Base-by-base conservation (phyloP, 176 grass and related monocot species). In the Triticum urartu region DNA sequence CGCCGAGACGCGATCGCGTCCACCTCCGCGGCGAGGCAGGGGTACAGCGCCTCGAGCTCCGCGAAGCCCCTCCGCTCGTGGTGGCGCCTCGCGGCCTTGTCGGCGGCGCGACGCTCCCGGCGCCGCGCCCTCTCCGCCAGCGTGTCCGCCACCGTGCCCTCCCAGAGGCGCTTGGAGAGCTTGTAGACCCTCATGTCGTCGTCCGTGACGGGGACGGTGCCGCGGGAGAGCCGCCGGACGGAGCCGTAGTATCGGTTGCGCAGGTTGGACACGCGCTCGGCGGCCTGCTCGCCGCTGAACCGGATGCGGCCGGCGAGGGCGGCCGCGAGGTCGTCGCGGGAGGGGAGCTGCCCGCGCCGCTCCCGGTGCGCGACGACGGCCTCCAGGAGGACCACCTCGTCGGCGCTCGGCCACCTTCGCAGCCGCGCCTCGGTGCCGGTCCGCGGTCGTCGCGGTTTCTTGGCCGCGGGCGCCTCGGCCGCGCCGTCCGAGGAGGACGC, bases 121-220 rank as follows among this genome's bases (percentile, higher is more conserved):
- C 3, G 4, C 50, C 11, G 43, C 17, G 10, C 11, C 68, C 47
- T 52, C 26, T 3, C 42, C 12, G 20, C 54, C 54, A 58, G 0
- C 17, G 54, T n/a, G 74, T 3, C 42, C 12, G 20, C 54, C 54
- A 58, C 0, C 17, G 54, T n/a, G 74, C 36, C 64, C 38, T 24
- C 87, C 81, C 81, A 88, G 52, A 88, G 6, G 36, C 22, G 52
- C 64, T 84, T 84, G 9, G 87, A 84, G 74, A 89, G 82, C 5
- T 0, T 13, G 82, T 80, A 85, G 82, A 85, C 40, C 17, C 5
- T 72, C 33, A 80, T 3, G 14, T 80, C 60, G 24, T 12, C 78
- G 22, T 80, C 60, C 60, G 22, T 80, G 78, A 80, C 78, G 7
- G 78, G 78, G 22, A 80, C 78, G 22, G 61, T 65, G 61, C 78